Percentiles rank a stretch among this genome's conserved stretches.
Evolutionary conservation across 2,329 filamentous ascomycete genomes (phyloP).

Genomic region (Dryadomyces sulphureus): DNA sequence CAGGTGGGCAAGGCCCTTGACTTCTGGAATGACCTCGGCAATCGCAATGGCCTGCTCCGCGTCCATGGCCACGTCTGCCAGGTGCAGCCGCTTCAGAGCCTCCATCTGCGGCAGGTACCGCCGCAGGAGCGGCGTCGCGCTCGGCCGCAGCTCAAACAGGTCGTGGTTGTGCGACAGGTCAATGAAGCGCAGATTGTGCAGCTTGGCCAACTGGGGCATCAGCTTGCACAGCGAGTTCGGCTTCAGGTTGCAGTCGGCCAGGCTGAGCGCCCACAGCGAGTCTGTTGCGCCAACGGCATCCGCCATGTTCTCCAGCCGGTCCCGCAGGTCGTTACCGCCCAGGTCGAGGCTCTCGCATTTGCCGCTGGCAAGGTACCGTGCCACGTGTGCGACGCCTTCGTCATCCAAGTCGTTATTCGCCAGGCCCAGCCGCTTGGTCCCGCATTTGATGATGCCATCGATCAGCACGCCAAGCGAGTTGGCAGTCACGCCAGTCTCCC

Average conservation of each 20-base stretch:
- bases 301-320: constrained; percentile 38
- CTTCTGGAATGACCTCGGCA: constrained; percentile 80
- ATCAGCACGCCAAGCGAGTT: constrained; percentile 61
- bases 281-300: constrained; percentile 35
- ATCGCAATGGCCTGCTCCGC: constrained; percentile 82
- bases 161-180: constrained; percentile 82
- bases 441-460: constrained; percentile 68
- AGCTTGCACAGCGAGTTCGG: constrained; percentile 59
- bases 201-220: constrained; percentile 54
- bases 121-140: constrained; percentile 57
- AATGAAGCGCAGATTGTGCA: constrained; percentile 70
- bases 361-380: constrained; percentile 59
- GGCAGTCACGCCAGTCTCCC: constrained; percentile 59
- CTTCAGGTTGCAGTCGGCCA: constrained; percentile 72
- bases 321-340: constrained; percentile 61
- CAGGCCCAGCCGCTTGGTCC: constrained; percentile 64
- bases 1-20: constrained; percentile 66
- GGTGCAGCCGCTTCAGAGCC: constrained; percentile 68
- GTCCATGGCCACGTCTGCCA: constrained; percentile 70
- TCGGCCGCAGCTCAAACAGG: constrained; percentile 62
- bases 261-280: constrained; percentile 64
- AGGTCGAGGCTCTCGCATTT: constrained; percentile 80
- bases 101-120: constrained; percentile 67
- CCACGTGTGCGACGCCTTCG: constrained; percentile 60
- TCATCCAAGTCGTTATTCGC: constrained; percentile 67